Evolutionary conservation across 148 eudicot species (phyloP).

Genomic region (Heliosperma pusillum): DNA sequence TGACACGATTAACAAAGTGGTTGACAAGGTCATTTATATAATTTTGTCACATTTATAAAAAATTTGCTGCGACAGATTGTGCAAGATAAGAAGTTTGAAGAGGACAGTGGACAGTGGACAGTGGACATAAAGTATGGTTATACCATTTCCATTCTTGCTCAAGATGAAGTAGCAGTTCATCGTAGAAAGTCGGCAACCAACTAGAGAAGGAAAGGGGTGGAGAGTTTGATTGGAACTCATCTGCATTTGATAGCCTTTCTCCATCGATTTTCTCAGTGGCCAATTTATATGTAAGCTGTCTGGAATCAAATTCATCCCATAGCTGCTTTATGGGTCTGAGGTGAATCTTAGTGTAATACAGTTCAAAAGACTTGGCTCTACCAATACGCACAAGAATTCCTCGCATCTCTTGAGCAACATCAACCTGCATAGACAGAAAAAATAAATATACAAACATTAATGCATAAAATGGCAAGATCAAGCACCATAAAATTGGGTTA

Average conservation of each 20-base stretch:
- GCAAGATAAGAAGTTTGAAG: neutral
- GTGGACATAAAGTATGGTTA: neutral
- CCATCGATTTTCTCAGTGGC: conserved; percentile 53
- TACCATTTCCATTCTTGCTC: conserved; percentile 99
- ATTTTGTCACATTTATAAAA: neutral
- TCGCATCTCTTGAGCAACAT: conserved; percentile 86
- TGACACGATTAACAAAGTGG: neutral
- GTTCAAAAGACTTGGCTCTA: conserved; percentile 84
- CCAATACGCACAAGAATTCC: conserved; percentile 86
- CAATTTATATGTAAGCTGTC: conserved; percentile 55
- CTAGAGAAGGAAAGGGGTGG: conserved; percentile 57
- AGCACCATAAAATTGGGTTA: conserved; percentile 1
- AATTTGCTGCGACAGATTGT: neutral
- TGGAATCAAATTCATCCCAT: conserved; percentile 88
- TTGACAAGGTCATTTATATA: neutral
- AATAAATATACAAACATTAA: conserved; percentile 13
- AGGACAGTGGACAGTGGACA: neutral
- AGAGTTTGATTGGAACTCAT: conserved; percentile 42
- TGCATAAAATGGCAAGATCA: neutral
- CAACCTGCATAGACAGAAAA: conserved; percentile 42
- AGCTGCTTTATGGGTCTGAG: conserved; percentile 70
- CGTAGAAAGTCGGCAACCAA: conserved; percentile 91
- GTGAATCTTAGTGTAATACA: conserved; percentile 77
- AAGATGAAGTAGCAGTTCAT: conserved; percentile 83
- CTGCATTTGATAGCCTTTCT: conserved; percentile 45